Base-by-base conservation (phyloP, 257 asterid genomes). In the Penstemon newberryi region DNA sequence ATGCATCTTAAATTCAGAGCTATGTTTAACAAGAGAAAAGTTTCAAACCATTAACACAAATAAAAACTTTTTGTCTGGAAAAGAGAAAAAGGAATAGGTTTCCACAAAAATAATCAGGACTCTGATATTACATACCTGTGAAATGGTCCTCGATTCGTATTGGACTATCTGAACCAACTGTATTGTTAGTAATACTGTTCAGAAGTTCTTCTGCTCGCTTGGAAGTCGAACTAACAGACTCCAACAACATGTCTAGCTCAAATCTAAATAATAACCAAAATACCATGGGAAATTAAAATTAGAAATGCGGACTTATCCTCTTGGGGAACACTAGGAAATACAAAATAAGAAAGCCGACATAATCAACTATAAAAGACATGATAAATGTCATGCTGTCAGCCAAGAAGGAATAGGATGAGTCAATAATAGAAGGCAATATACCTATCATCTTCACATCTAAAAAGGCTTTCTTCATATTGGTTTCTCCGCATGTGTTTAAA, bases 381-480 rank as follows among this genome's bases (percentile, higher is more conserved):
- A 68, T 53, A 72, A 49, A 40, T 37, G 9, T 8, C 53, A 65
- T 8, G 63, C n/a, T 44, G 49, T 60, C 66, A 71, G 47, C 51
- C 44, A 61, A 40, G 49, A 60, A 12, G 8, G 57, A 52, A 67
- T n/a, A 59, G 66, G 43, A 57, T 37, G 66, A 60, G 62, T 12
- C 40, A 46, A 36, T 67, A 57, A 45, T 46, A 73, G 53, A 68
- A 52, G 45, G 59, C 39, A 51, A 0, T 51, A 56, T 82, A 89
- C 99, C 99, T 86, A 74, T 94, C 99, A 75, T 94, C 99, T 84
- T 94, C 99, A 70, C 99, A 94, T 82, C 96, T 84, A 44, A 94
- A 94, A 65, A 94, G 89, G 84, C 96, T 91, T 84, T 94, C 99
- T 72, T 94, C 99, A 60, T 89, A 94, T 75, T 91, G 99, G 81